Evolutionary conservation across 768 basidiomycete genomes (phyloP).

Genomic region (Fomitopsis serialis): DNA sequence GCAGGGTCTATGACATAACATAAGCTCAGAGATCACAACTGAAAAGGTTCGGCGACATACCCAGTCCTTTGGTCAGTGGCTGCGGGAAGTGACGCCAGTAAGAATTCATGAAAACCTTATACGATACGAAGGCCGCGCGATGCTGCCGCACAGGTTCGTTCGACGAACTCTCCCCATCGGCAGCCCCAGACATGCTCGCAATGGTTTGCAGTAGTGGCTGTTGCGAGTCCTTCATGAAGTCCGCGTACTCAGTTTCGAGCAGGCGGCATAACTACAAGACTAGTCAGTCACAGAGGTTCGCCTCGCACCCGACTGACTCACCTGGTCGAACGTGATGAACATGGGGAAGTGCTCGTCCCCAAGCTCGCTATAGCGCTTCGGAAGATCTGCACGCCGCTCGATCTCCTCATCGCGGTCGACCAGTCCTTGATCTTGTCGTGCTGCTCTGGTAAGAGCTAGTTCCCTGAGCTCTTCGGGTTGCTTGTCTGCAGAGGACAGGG

Average conservation of each 20-base stretch:
- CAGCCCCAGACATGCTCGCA: background rate
- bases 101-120: constrained; percentile 37
- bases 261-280: constrained; percentile 38
- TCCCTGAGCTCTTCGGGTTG: constrained; percentile 33
- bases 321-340: constrained; percentile 62
- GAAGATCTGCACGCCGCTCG: constrained; percentile 37
- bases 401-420: constrained; percentile 39
- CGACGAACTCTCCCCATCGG: background rate
- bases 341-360: constrained; percentile 61
- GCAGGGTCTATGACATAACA: constrained; percentile 41
- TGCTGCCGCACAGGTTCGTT: constrained; percentile 21
- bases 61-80: constrained; percentile 43
- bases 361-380: constrained; percentile 48
- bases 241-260: constrained; percentile 40
- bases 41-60: constrained; percentile 25
- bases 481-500: constrained; percentile 32
- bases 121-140: constrained; percentile 30
- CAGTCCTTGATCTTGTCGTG: constrained; percentile 18
- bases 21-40: background rate
- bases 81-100: constrained; percentile 62
- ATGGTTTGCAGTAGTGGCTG: background rate
- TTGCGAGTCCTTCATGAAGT: background rate
- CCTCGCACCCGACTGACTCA: constrained; percentile 22
- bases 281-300: background rate
- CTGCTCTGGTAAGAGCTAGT: constrained; percentile 13